Percentiles rank a stretch among this genome's conserved stretches.
Conservation (phyloP, 305 asterid species). For the Solanum hybrid region DNA sequence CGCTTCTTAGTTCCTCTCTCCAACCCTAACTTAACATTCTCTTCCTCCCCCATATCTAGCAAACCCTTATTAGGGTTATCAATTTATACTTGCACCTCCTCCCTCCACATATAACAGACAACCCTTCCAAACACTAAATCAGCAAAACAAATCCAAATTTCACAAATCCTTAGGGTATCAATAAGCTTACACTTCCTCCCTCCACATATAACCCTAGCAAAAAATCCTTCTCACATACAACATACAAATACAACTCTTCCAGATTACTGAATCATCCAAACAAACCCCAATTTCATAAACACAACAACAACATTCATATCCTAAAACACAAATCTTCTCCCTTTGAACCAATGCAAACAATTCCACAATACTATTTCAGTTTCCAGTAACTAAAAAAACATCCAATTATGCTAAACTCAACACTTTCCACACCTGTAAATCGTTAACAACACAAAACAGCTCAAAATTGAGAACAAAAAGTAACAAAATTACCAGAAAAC, state of each 20-base stretch:
- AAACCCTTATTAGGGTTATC: background rate
- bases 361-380: background rate
- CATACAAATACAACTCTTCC: background rate
- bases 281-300: background rate
- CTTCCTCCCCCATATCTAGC: constrained; percentile 4
- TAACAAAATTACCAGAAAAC: background rate
- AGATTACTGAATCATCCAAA: background rate
- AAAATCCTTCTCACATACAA: constrained; percentile 1
- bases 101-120: background rate
- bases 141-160: background rate
- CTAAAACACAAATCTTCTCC: background rate
- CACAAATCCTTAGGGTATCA: background rate
- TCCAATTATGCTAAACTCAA: background rate
- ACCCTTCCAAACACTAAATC: background rate
- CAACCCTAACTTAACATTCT: background rate
- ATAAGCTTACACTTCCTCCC: background rate
- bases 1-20: background rate
- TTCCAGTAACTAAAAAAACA: background rate
- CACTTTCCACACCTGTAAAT: background rate
- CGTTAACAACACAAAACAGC: background rate
- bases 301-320: background rate
- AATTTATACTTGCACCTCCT: background rate
- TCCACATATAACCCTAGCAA: background rate
- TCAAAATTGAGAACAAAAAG: background rate
- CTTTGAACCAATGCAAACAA: background rate